Base-by-base conservation (phyloP, 2,329 filamentous ascomycete genomes). In the Trichoderma brevicompactum region DNA sequence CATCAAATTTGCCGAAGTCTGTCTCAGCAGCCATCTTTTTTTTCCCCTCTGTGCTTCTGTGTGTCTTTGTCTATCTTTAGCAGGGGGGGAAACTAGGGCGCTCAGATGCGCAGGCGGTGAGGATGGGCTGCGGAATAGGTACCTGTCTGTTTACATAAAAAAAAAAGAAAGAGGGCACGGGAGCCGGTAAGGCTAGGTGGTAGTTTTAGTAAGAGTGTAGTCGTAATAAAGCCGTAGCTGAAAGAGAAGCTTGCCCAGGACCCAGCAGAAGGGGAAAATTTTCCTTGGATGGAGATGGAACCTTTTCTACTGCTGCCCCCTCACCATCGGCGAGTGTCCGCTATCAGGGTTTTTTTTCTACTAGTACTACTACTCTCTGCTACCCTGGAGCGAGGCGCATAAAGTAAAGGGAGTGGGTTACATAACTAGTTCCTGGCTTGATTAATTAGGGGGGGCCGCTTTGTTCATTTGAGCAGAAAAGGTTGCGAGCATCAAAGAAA, bases 1-100 rank as follows among this genome's bases (percentile, higher is more conserved):
- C 70, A 58, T 77, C 73, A 62, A 72, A 73, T 40, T 73, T 68
- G 52, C 68, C 70, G 48, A 77, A 71, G 58, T 70, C 72, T 64
- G 68, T 67, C 52, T 70, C 67, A n/a, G 60, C 59, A 41, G 65
- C 60, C 60, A 58, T 65, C 50, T 12, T 64, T 38, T 50, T 52
- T 32, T 28, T 50, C 10, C n/a, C 17, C 44, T 49, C 15, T 15
- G 9, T 38, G 17, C 17, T 48, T 54, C 34, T 23, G 12, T 28
- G 17, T 55, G 12, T 41, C 19, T 10, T 41, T 32, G 43, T 28
- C 32, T 19, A 43, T 55, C 19, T 56, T 28, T 55, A 56, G 50
- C 32, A 44, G 41, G 32, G 50, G 23, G n/a, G 32, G 13, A 60
- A 40, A 17, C 34, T 28, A 59, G 38, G 40, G 40, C 19, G 40